A percentile compares a stretch with the other conserved stretches of the same genome.
These are phyloP conservation scores for Prillingera fragicola DNA, from an alignment of 1,284 basidiomycete species.

Conservation along the genomic window DNA sequence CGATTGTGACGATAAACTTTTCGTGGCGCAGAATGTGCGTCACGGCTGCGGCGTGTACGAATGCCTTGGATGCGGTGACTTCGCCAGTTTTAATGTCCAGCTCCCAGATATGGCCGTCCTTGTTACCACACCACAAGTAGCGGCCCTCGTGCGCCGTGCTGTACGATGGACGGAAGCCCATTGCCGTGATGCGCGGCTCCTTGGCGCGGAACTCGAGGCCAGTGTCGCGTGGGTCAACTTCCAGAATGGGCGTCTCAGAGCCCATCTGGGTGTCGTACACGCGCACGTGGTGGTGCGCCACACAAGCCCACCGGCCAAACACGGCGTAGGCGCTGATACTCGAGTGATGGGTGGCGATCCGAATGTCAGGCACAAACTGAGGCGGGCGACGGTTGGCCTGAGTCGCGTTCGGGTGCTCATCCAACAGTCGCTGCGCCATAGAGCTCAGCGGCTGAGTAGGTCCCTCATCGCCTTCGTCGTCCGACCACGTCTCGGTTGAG, in stretches of 20 bases:
- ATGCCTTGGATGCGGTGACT: slow-evolving; percentile 57
- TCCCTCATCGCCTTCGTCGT: slow-evolving; percentile 29
- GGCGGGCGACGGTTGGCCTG: slow-evolving; percentile 76
- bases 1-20: slow-evolving; percentile 65
- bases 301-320: slow-evolving; percentile 60
- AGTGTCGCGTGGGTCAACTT: slow-evolving; percentile 59
- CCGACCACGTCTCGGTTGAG: slow-evolving; percentile 33
- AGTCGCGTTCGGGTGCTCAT: slow-evolving; percentile 73
- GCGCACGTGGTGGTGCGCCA: slow-evolving; percentile 60
- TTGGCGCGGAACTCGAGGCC: slow-evolving; percentile 56
- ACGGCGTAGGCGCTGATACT: slow-evolving; percentile 56
- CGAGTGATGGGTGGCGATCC: slow-evolving; percentile 39
- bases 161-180: slow-evolving; percentile 65
- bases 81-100: slow-evolving; percentile 62
- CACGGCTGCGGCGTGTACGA: slow-evolving; percentile 62
- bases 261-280: slow-evolving; percentile 51
- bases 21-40: slow-evolving; percentile 67
- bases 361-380: slow-evolving; percentile 42
- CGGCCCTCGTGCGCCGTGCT: slow-evolving; percentile 49
- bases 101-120: slow-evolving; percentile 79
- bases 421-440: slow-evolving; percentile 46
- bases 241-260: slow-evolving; percentile 45
- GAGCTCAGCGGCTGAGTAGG: slow-evolving; percentile 15
- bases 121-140: slow-evolving; percentile 77
- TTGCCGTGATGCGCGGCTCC: slow-evolving; percentile 64